Evolutionary conservation across 345 rosid genomes (phyloP), one percentile per base, ranked within the genome.

Genomic region (Camelina hispida): DNA sequence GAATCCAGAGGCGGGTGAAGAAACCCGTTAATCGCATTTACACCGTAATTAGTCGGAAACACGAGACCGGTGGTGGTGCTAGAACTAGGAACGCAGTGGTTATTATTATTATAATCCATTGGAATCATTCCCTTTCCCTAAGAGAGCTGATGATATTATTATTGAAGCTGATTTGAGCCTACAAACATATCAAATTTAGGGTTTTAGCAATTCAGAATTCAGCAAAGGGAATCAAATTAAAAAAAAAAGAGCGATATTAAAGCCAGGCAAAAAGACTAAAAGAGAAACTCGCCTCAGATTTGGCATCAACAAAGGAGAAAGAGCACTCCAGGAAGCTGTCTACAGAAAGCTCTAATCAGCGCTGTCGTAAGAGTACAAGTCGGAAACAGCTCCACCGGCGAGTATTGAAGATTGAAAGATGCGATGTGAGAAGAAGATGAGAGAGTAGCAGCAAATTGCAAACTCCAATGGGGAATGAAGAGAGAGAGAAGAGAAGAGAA

Each of bases 11-110:
- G 7, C 1, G 60, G 23, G 11, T 34, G 40, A 13, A 43, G 40
- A 17, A 61, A 63, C 38, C 75, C 60, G 58, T 65, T 73, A 0
- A 54, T 51, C 30, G 66, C 71, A 44, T 74, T 66, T 5, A 47
- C 1, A 58, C 18, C 13, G 68, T 72, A 78, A 32, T 20, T 78
- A 0, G 52, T 18, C 51, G 78, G 73, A 44, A 52, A 78, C 4
- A 72, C 44, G 43, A 66, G 18, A 60, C 73, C 53, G 35, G 69
- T 11, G 63, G 78, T 72, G 63, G 78, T 72, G 81, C 78, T 78
- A 53, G 59, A 20, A 20, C 57, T 72, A 13, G 78, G 59, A 2
- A 57, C 23, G 22, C 50, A 66, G 77, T 72, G 62, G 6, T 59
- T 62, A 30, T 77, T 70, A 38, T 28, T 28, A 28, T 28, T 28